Evolutionary conservation across 768 basidiomycete genomes (phyloP).

Genomic region (Lactarius evosmus): DNA sequence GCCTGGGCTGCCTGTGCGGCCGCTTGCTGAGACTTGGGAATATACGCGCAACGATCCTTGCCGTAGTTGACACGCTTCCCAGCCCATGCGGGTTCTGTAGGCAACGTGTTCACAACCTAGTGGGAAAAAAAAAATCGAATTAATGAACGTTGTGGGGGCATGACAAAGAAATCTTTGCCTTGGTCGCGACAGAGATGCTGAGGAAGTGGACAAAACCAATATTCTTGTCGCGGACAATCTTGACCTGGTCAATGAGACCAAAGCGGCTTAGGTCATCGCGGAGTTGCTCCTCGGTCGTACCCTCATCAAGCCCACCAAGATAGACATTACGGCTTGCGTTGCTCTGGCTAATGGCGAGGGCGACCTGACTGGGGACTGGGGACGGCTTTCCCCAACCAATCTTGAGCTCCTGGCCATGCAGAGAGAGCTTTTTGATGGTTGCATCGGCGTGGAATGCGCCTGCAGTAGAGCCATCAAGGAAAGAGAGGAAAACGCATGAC

Average conservation of each 20-base stretch:
- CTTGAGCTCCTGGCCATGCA: conserved; percentile 96
- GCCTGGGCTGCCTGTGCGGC: conserved; percentile 84
- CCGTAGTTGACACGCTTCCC: conserved; percentile 98
- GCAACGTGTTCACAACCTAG: conserved; percentile 90
- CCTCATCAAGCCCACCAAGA: conserved; percentile 88
- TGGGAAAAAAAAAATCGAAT: background rate
- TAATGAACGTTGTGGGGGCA: background rate
- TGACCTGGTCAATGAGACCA: conserved; percentile 97
- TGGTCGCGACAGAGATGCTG: conserved; percentile 90
- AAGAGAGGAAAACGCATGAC: conserved; percentile 96
- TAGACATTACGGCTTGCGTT: conserved; percentile 97
- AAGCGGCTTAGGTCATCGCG: conserved; percentile 90
- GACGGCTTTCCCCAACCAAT: conserved; percentile 98
- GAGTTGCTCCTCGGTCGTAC: conserved; percentile 85
- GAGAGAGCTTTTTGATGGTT: conserved; percentile 84
- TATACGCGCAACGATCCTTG: conserved; percentile 97
- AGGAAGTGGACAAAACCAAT: conserved; percentile 99
- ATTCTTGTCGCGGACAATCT: conserved; percentile 98
- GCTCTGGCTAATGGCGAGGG: conserved; percentile 83
- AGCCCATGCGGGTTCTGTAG: conserved; percentile 89
- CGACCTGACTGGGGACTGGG: conserved; percentile 81
- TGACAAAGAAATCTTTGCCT: conserved; percentile 44
- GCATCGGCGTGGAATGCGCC: conserved; percentile 98
- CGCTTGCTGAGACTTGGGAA: conserved; percentile 92
- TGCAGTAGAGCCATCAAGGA: conserved; percentile 89